Percentiles rank a stretch among this genome's conserved stretches.
Evolutionary conservation across 2,329 filamentous ascomycete species (phyloP).

Genomic region (Elsinoe perseae): DNA sequence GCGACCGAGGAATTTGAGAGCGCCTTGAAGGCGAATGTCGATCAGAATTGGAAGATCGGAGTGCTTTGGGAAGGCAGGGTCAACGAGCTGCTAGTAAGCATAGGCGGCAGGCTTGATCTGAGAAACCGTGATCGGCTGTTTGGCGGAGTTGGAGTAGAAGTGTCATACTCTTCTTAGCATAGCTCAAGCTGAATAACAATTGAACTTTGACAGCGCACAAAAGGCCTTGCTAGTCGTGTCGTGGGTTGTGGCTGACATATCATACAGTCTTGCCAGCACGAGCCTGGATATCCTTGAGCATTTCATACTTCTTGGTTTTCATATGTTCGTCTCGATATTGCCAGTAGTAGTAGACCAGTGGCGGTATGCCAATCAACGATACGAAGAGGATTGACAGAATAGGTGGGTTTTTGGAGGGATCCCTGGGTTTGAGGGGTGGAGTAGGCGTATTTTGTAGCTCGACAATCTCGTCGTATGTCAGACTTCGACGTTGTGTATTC

Average conservation of each 20-base stretch:
- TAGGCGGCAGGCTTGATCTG: slow-evolving; percentile 79
- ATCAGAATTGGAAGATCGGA: slow-evolving; percentile 79
- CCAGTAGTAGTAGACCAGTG: slow-evolving; percentile 27
- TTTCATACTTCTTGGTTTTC: slow-evolving; percentile 26
- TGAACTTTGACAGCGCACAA: background rate
- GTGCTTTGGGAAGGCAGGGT: slow-evolving; percentile 87
- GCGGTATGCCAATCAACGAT: slow-evolving; percentile 23
- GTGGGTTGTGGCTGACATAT: background rate
- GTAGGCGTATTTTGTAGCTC: background rate
- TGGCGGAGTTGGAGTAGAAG: slow-evolving; percentile 65
- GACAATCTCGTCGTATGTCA: slow-evolving; percentile 4
- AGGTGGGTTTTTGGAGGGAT: slow-evolving; percentile 9
- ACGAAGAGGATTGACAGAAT: slow-evolving; percentile 18
- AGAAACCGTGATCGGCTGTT: slow-evolving; percentile 68
- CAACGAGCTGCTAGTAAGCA: slow-evolving; percentile 85
- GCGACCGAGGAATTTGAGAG: slow-evolving; percentile 57
- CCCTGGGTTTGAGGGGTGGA: background rate
- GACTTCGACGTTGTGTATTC: background rate
- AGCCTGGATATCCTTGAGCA: slow-evolving; percentile 25
- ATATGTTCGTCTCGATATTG: slow-evolving; percentile 29
- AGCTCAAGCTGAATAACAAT: background rate
- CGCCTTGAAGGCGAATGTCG: slow-evolving; percentile 80
- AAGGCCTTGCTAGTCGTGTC: background rate
- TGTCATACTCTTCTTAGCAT: slow-evolving; percentile 67
- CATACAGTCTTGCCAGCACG: slow-evolving; percentile 1